Conservation (phyloP, 495 filamentous ascomycete species). For the Aspergillus nidulans region DNA sequence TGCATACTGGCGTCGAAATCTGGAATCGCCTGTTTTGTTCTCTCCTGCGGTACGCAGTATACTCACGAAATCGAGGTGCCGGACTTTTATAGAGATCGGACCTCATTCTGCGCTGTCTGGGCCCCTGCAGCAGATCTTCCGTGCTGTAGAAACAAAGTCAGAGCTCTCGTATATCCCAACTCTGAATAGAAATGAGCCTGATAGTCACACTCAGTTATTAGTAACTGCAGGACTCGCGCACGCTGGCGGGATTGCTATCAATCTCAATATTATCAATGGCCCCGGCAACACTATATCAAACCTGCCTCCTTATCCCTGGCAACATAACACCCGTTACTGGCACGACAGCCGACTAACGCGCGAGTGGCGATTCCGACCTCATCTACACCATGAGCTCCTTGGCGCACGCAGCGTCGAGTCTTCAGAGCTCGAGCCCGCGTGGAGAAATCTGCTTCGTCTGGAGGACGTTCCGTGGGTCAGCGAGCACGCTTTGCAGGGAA, state of each 20-base stretch:
- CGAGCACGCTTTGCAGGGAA: constrained; percentile 35
- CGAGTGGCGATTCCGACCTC: constrained; percentile 41
- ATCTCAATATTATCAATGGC: constrained; percentile 26
- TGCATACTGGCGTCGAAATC: constrained; percentile 40
- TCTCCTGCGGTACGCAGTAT: constrained; percentile 21
- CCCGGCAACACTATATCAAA: constrained; percentile 25
- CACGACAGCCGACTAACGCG: constrained; percentile 36
- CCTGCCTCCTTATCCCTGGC: constrained; percentile 49
- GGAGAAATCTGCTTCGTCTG: constrained; percentile 41
- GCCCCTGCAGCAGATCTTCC: constrained; percentile 7
- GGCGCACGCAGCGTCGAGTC: constrained; percentile 34
- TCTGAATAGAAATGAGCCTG: constrained; percentile 4
- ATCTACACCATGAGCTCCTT: constrained; percentile 39
- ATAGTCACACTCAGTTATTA: constrained; percentile 13
- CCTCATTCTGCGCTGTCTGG: constrained; percentile 10
- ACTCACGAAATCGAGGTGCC: constrained; percentile 3
- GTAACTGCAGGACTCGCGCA: constrained; percentile 26
- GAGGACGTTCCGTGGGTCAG: constrained; percentile 42
- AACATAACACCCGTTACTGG: constrained; percentile 39
- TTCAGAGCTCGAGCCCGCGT: constrained; percentile 36
- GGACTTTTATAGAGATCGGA: constrained; percentile 17
- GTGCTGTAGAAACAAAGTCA: neutral
- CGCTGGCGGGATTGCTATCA: constrained; percentile 19
- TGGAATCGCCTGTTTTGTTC: constrained; percentile 35
- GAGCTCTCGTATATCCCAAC: constrained; percentile 9